These are phyloP conservation scores for Leptographium radiaticola DNA, from an alignment of 2,329 filamentous ascomycete species.

Conservation along the genomic window DNA sequence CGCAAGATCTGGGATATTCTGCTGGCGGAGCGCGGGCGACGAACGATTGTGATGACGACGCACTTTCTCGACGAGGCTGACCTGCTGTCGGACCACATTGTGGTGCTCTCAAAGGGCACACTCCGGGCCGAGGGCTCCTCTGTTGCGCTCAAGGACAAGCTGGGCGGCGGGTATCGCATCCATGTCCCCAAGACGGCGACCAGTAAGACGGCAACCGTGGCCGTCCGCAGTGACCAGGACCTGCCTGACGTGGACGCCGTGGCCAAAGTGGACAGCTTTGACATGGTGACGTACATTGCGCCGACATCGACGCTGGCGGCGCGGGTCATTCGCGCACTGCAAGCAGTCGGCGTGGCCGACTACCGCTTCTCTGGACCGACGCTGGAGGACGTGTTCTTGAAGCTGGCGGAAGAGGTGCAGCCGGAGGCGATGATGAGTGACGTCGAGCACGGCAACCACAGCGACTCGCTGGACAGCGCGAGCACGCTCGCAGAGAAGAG, in stretches of 20 bases:
- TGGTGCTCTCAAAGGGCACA: slow-evolving; percentile 72
- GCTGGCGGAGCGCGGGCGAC: slow-evolving; percentile 64
- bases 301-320: slow-evolving; percentile 58
- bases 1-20: slow-evolving; percentile 93
- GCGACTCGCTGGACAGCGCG: neutral
- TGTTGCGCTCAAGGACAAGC: slow-evolving; percentile 68
- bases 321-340: slow-evolving; percentile 54
- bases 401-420: slow-evolving; percentile 67
- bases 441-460: neutral
- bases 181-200: slow-evolving; percentile 46
- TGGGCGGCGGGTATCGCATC: slow-evolving; percentile 77
- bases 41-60: slow-evolving; percentile 80
- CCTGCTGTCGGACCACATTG: slow-evolving; percentile 76
- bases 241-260: slow-evolving; percentile 42
- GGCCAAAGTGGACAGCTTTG: slow-evolving; percentile 46
- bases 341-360: slow-evolving; percentile 53
- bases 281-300: slow-evolving; percentile 61
- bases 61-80: slow-evolving; percentile 94
- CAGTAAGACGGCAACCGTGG: slow-evolving; percentile 11
- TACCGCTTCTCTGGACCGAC: slow-evolving; percentile 83
- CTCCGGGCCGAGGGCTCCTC: slow-evolving; percentile 74
- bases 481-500: neutral
- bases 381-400: slow-evolving; percentile 85
- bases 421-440: slow-evolving; percentile 9
- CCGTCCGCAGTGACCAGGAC: slow-evolving; percentile 10